These are phyloP conservation scores for Neofusicoccum cordaticola DNA, from an alignment of 2,329 filamentous ascomycete genomes.

Conservation along the genomic window DNA sequence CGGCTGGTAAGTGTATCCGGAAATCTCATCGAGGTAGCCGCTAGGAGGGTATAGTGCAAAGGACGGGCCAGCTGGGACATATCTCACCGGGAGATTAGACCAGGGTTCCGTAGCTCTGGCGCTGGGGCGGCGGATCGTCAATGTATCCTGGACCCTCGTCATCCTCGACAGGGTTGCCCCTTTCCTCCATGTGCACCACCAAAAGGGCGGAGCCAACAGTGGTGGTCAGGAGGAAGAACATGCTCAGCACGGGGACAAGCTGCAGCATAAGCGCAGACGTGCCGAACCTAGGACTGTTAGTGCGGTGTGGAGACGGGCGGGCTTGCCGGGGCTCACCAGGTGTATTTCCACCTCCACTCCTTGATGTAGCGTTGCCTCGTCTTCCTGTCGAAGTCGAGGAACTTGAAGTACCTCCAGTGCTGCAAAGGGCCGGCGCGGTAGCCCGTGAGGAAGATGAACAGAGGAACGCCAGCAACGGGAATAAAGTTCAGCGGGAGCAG, in stretches of 20 bases:
- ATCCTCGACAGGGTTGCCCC: slow-evolving; percentile 25
- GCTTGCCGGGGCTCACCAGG: slow-evolving; percentile 56
- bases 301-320: background rate
- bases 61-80: too few relatives aligned
- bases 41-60: too few relatives aligned
- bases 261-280: slow-evolving; percentile 79
- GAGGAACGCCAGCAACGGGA: slow-evolving; percentile 74
- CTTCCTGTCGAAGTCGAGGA: slow-evolving; percentile 71
- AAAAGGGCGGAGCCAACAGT: slow-evolving; percentile 83
- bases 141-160: background rate
- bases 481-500: slow-evolving; percentile 75
- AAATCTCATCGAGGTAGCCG: too few relatives aligned
- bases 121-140: slow-evolving; percentile 1
- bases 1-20: background rate
- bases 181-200: slow-evolving; percentile 73
- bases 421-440: slow-evolving; percentile 83
- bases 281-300: slow-evolving; percentile 61
- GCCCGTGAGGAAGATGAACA: slow-evolving; percentile 86
- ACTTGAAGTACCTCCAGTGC: slow-evolving; percentile 85
- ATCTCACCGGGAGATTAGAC: background rate
- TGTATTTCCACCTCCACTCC: slow-evolving; percentile 73
- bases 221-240: slow-evolving; percentile 89
- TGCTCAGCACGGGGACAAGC: slow-evolving; percentile 85
- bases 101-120: slow-evolving; percentile 5
- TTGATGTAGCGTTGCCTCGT: slow-evolving; percentile 69